Evolutionary conservation across 2,329 filamentous ascomycete genomes (phyloP).

Genomic region (Ceratocystis eucalypticola): DNA sequence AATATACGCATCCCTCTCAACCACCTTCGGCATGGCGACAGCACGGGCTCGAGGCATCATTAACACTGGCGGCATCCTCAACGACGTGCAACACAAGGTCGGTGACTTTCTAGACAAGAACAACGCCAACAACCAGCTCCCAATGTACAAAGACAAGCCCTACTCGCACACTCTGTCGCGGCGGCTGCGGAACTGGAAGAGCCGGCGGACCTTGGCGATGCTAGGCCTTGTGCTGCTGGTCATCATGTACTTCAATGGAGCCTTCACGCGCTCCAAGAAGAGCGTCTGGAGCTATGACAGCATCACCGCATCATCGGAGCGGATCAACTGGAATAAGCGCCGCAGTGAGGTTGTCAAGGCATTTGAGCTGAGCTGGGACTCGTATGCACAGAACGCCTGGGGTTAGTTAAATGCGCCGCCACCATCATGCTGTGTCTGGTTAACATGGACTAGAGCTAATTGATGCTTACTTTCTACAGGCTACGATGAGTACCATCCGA

Average conservation of each 20-base stretch:
- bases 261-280: slow-evolving; percentile 34
- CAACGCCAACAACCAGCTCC: slow-evolving; percentile 42
- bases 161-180: slow-evolving; percentile 44
- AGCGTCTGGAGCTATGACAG: slow-evolving; percentile 44
- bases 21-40: background rate
- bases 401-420: slow-evolving; percentile 42
- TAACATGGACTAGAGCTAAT: background rate
- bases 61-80: slow-evolving; percentile 28
- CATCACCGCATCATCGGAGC: slow-evolving; percentile 31
- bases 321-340: slow-evolving; percentile 61
- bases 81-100: slow-evolving; percentile 47
- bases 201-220: slow-evolving; percentile 45
- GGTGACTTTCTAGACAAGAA: slow-evolving; percentile 49
- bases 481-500: slow-evolving; percentile 74
- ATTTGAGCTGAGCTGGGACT: slow-evolving; percentile 83
- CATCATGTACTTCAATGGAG: slow-evolving; percentile 57
- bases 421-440: no score
- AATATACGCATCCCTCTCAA: background rate
- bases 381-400: slow-evolving; percentile 88
- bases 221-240: slow-evolving; percentile 40
- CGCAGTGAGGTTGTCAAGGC: slow-evolving; percentile 74
- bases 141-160: slow-evolving; percentile 99
- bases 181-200: slow-evolving; percentile 41
- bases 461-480: slow-evolving; percentile 33
- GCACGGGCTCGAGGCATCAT: slow-evolving; percentile 27